Conservation (phyloP, 768 basidiomycete species). For the Xerocomellus chrysenteron region DNA sequence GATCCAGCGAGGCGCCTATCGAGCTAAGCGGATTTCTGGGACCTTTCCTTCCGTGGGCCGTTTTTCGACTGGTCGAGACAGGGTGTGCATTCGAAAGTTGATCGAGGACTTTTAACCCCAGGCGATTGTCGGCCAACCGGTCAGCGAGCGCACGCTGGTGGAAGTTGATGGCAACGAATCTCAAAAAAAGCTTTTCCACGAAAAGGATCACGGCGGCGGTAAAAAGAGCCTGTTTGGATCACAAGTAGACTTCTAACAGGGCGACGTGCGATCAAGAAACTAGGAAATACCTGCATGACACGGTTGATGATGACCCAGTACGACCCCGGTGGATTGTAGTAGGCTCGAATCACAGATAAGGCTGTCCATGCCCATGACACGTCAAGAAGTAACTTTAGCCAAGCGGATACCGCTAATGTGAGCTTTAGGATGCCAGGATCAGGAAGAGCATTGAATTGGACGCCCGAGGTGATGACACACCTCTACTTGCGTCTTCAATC, state of each 20-base stretch:
- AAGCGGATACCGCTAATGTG: slow-evolving; percentile 63
- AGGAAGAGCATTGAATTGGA: background rate
- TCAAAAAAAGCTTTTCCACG: slow-evolving; percentile 61
- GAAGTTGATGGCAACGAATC: slow-evolving; percentile 78
- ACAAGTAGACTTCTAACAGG: slow-evolving; percentile 4
- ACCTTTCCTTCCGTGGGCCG: slow-evolving; percentile 44
- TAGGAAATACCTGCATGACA: slow-evolving; percentile 57
- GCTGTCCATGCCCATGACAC: slow-evolving; percentile 74
- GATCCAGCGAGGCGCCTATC: slow-evolving; percentile 38
- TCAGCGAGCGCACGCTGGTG: slow-evolving; percentile 76
- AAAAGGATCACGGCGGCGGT: slow-evolving; percentile 43
- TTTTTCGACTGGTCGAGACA: slow-evolving; percentile 34
- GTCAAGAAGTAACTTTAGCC: slow-evolving; percentile 70
- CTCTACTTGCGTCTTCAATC: slow-evolving; percentile 67
- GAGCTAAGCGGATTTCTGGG: slow-evolving; percentile 42
- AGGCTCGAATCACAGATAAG: slow-evolving; percentile 57
- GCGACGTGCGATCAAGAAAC: background rate
- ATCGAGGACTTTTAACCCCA: slow-evolving; percentile 70
- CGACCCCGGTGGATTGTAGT: slow-evolving; percentile 56
- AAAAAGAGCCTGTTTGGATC: slow-evolving; percentile 42
- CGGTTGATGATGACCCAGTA: slow-evolving; percentile 73
- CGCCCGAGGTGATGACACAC: slow-evolving; percentile 33
- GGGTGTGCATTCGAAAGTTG: slow-evolving; percentile 67
- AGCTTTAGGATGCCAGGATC: slow-evolving; percentile 40
- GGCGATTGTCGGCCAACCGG: slow-evolving; percentile 65